Conservation (phyloP, 176 grass and related monocot species). For the Zoysia japonica region DNA sequence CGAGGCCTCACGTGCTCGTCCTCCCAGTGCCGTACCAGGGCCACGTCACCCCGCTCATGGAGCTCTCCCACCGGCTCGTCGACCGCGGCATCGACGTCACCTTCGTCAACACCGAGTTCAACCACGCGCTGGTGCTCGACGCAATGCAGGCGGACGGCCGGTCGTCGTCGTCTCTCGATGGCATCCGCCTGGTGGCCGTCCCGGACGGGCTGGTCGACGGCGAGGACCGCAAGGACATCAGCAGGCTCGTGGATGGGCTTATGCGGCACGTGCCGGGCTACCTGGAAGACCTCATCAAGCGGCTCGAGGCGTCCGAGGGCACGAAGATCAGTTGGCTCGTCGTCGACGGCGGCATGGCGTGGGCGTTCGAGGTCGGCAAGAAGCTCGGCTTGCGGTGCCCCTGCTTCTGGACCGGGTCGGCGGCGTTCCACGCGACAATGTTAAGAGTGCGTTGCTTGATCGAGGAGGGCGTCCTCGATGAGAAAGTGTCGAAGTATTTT, state of each 20-base stretch:
- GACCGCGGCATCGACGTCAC: slow-evolving; percentile 68
- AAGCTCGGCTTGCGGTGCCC: slow-evolving; percentile 41
- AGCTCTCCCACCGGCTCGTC: slow-evolving; percentile 66
- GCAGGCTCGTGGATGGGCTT: slow-evolving; percentile 36
- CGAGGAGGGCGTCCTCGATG: slow-evolving; percentile 49
- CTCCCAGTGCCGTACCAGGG: slow-evolving; percentile 38
- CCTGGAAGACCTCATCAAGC: slow-evolving; percentile 52
- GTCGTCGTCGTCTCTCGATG: not conserved
- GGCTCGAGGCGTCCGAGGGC: not conserved
- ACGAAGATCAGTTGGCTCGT: slow-evolving; percentile 50
- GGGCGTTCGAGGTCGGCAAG: slow-evolving; percentile 42
- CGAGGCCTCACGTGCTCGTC: not conserved
- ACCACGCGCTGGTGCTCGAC: slow-evolving; percentile 31
- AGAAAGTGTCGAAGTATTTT: not conserved
- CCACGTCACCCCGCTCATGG: slow-evolving; percentile 65
- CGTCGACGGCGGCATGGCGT: slow-evolving; percentile 55
- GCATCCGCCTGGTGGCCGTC: slow-evolving; percentile 52
- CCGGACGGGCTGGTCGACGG: slow-evolving; percentile 57
- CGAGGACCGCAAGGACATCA: slow-evolving; percentile 56
- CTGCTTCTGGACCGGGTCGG: slow-evolving; percentile 41
- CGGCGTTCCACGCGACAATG: slow-evolving; percentile 27
- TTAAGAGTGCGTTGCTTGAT: slow-evolving; percentile 45
- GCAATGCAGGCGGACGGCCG: slow-evolving; percentile 8
- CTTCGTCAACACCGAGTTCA: slow-evolving; percentile 72
- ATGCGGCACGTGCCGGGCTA: slow-evolving; percentile 36